Conservation (phyloP, 805 yeast species). For the Ogataea thermomethanolica region DNA sequence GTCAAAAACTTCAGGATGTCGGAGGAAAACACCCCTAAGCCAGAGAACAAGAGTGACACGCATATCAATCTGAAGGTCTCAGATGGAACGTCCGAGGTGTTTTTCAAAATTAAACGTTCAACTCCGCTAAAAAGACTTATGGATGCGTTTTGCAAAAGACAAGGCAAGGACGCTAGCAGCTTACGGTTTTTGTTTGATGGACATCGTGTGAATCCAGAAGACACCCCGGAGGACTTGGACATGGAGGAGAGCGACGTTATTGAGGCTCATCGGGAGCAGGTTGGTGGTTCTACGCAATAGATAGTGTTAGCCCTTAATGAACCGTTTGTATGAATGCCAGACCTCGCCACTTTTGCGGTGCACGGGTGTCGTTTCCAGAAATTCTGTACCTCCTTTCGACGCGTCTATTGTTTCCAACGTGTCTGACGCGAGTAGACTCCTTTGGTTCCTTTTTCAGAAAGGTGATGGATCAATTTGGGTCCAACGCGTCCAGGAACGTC, state of each 20-base stretch:
- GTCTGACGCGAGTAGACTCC: conserved; percentile 6
- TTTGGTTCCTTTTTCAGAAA: conserved; percentile 6
- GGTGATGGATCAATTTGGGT: conserved; percentile 10
- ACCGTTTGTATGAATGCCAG: conserved; percentile 4
- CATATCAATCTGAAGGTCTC: conserved; percentile 93
- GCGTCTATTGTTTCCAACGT: conserved; percentile 9
- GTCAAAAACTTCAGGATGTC: conserved; percentile 24
- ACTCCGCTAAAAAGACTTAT: conserved; percentile 92
- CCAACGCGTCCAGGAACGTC: conserved; percentile 8
- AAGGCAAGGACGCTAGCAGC: conserved; percentile 80
- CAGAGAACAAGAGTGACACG: conserved; percentile 43
- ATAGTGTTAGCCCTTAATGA: conserved; percentile 1
- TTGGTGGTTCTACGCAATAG: conserved; percentile 47
- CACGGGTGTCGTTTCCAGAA: background rate
- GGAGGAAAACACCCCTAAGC: conserved; percentile 31
- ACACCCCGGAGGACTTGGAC: conserved; percentile 90
- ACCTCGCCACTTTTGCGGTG: background rate
- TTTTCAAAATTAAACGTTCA: conserved; percentile 88
- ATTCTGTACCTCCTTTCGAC: conserved; percentile 7
- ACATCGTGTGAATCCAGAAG: conserved; percentile 78
- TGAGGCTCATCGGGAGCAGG: conserved; percentile 96
- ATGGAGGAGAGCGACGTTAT: conserved; percentile 95
- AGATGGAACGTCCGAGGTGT: conserved; percentile 90
- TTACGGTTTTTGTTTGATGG: conserved; percentile 93
- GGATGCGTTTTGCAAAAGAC: conserved; percentile 98